phyloP scores from a whole-genome alignment of 176 grass and related monocot genomes.

The Sorghum bicolor region DNA sequence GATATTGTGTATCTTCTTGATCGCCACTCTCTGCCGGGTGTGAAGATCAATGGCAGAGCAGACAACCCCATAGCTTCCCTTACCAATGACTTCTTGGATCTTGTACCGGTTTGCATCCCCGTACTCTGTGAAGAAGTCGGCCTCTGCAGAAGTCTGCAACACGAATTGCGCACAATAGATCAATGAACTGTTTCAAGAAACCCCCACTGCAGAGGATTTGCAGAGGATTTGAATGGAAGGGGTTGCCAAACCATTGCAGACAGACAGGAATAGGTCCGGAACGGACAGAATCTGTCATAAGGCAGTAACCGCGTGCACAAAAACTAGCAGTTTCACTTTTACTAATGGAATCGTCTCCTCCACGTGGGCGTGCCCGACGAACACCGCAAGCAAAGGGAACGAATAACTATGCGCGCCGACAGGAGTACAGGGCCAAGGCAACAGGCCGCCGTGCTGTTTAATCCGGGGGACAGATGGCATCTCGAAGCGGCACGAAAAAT shows the following conservation, averaged over 20 bases:
- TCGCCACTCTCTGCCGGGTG: slow-evolving; percentile 83
- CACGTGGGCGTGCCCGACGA: neutral
- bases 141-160: slow-evolving; percentile 63
- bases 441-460: neutral
- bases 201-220: neutral
- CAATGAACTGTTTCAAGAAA: neutral
- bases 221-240: neutral
- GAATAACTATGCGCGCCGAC: slow-evolving; percentile 31
- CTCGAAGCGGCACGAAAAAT: slow-evolving; percentile 4
- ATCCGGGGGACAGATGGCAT: slow-evolving; percentile 25
- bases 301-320: neutral
- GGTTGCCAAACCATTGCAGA: slow-evolving; percentile 1
- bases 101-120: slow-evolving; percentile 97
- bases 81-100: slow-evolving; percentile 95
- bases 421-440: neutral
- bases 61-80: slow-evolving; percentile 96
- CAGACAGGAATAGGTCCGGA: neutral
- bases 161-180: neutral
- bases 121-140: slow-evolving; percentile 90
- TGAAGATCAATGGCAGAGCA: slow-evolving; percentile 90
- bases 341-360: neutral
- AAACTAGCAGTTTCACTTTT: neutral
- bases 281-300: neutral
- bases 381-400: neutral
- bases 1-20: slow-evolving; percentile 97